These are phyloP conservation scores for Daldinia concentrica DNA, from an alignment of 495 filamentous ascomycete genomes.

Conservation along the genomic window DNA sequence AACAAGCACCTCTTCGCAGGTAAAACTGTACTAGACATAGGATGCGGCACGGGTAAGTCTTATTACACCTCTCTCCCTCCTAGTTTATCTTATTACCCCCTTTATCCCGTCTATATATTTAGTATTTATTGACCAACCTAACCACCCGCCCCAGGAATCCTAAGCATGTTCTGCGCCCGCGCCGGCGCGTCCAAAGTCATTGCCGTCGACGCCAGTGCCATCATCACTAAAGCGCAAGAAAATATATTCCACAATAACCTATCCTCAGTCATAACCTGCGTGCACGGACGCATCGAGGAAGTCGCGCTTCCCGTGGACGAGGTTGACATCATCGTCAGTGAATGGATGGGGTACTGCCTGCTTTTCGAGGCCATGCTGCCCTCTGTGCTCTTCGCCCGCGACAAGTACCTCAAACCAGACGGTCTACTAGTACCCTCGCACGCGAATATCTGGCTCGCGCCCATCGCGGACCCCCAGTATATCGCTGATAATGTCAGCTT, in stretches of 20 bases:
- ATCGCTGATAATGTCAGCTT: conserved; percentile 90
- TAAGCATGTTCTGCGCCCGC: conserved; percentile 90
- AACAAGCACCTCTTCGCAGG: conserved; percentile 97
- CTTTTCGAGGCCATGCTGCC: conserved; percentile 99
- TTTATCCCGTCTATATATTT: not conserved
- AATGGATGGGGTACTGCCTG: conserved; percentile 99
- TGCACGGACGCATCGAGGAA: conserved; percentile 98
- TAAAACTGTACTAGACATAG: conserved; percentile 97
- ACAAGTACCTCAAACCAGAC: conserved; percentile 83
- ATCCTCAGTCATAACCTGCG: conserved; percentile 81
- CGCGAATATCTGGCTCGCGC: conserved; percentile 88
- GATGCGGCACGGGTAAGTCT: conserved; percentile 78
- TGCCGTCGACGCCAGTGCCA: conserved; percentile 96
- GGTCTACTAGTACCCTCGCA: conserved; percentile 93
- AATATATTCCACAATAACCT: conserved; percentile 90
- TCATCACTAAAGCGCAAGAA: conserved; percentile 92
- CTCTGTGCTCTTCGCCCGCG: conserved; percentile 91
- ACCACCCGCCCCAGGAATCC: conserved; percentile 51
- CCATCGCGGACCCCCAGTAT: conserved; percentile 87
- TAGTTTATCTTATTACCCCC: not conserved
- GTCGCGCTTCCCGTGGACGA: conserved; percentile 84
- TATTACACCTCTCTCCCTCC: not conserved
- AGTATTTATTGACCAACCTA: conserved; percentile 27
- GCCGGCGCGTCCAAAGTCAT: conserved; percentile 95
- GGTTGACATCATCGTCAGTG: conserved; percentile 98